phyloP scores from a whole-genome alignment of 495 filamentous ascomycete species.

The Jackrogersella minutella region DNA sequence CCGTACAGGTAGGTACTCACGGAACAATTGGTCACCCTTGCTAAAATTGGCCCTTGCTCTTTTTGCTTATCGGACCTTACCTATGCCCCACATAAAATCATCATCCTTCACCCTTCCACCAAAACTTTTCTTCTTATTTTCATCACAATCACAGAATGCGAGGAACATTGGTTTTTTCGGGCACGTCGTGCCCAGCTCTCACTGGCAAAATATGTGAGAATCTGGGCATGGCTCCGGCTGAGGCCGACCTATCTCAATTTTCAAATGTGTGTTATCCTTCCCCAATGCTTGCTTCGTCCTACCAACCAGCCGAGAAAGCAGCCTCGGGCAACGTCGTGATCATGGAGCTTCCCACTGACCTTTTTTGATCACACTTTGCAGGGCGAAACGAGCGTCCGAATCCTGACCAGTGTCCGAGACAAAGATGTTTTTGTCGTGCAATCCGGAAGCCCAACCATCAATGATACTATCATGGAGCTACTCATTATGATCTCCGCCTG shows the following conservation, averaged over 20 bases:
- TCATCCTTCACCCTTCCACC: slow-evolving; percentile 37
- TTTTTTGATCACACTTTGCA: slow-evolving; percentile 78
- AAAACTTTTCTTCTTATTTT: slow-evolving; percentile 41
- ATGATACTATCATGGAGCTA: slow-evolving; percentile 98
- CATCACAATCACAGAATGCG: slow-evolving; percentile 56
- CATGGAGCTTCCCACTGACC: slow-evolving; percentile 74
- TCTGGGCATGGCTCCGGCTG: slow-evolving; percentile 63
- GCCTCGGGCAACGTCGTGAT: slow-evolving; percentile 74
- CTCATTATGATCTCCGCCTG: slow-evolving; percentile 99
- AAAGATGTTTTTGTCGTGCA: slow-evolving; percentile 99
- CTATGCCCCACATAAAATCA: slow-evolving; percentile 41
- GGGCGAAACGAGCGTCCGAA: slow-evolving; percentile 96
- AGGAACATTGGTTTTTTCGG: slow-evolving; percentile 65
- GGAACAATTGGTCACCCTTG: slow-evolving; percentile 12
- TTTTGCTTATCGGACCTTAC: slow-evolving; percentile 23
- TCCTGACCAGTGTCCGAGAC: slow-evolving; percentile 91
- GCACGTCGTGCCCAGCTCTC: slow-evolving; percentile 64
- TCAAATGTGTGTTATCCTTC: slow-evolving; percentile 58
- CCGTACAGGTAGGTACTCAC: neutral
- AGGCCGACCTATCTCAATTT: slow-evolving; percentile 67
- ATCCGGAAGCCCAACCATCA: slow-evolving; percentile 95
- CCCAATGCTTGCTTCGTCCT: slow-evolving; percentile 18
- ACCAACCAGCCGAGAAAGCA: slow-evolving; percentile 55
- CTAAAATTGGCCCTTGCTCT: slow-evolving; percentile 7
- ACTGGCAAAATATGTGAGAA: slow-evolving; percentile 67